Percentiles rank a stretch among this genome's conserved stretches.
Conservation (phyloP, 345 rosid species). For the Microcos paniculata region DNA sequence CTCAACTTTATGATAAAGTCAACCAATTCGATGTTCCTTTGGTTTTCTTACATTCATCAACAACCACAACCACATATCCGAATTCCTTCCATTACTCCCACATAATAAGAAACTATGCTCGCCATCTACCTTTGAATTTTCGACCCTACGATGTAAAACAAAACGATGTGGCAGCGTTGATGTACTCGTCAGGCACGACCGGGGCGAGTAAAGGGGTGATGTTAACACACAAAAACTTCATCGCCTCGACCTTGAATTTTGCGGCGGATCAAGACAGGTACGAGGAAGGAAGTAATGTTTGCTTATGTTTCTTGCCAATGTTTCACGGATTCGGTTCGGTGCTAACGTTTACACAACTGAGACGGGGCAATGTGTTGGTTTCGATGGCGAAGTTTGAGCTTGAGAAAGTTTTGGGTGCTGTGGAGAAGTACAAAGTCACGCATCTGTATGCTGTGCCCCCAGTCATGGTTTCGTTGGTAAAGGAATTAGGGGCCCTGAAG, state of each 20-base stretch:
- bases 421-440: slow-evolving; percentile 39
- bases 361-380: slow-evolving; percentile 40
- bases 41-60: slow-evolving; percentile 29
- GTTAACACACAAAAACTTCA: slow-evolving; percentile 64
- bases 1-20: slow-evolving; percentile 34
- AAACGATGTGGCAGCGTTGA: slow-evolving; percentile 64
- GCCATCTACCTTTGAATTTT: slow-evolving; percentile 20
- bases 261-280: slow-evolving; percentile 65
- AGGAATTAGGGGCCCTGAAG: slow-evolving; percentile 18
- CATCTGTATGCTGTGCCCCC: slow-evolving; percentile 43
- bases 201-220: slow-evolving; percentile 75
- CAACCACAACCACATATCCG: slow-evolving; percentile 35
- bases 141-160: slow-evolving; percentile 40
- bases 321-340: slow-evolving; percentile 66
- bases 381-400: slow-evolving; percentile 41
- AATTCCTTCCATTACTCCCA: slow-evolving; percentile 18
- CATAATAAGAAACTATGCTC: slow-evolving; percentile 28
- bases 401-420: slow-evolving; percentile 31
- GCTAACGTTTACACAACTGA: slow-evolving; percentile 28
- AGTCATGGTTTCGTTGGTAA: slow-evolving; percentile 37
- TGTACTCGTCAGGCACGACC: slow-evolving; percentile 83
- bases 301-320: slow-evolving; percentile 68
- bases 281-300: slow-evolving; percentile 42
- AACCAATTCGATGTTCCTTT: slow-evolving; percentile 33
- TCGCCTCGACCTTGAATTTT: slow-evolving; percentile 58